Percentiles rank a stretch among this genome's conserved stretches.
phyloP scores from a whole-genome alignment of 805 yeast genomes.

The Ogataea siamensis region DNA sequence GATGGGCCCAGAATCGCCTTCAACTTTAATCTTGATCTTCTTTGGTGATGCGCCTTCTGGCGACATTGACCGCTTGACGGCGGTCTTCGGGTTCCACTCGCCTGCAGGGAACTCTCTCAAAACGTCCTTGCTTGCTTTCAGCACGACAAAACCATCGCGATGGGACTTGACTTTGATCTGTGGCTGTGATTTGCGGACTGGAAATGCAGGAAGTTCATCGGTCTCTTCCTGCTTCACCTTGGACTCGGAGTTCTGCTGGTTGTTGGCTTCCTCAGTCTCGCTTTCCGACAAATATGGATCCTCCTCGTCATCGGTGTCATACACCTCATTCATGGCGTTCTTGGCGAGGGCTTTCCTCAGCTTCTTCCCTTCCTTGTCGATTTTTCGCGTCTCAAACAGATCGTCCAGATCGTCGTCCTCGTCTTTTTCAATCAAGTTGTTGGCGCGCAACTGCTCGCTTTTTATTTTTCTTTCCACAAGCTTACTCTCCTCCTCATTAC shows the following conservation, averaged over 20 bases:
- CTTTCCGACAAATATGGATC: conserved; percentile 81
- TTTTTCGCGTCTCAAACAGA: conserved; percentile 62
- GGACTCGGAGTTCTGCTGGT: conserved; percentile 34
- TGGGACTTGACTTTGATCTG: conserved; percentile 42
- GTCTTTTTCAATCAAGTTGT: conserved; percentile 62
- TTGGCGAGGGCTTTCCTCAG: conserved; percentile 79
- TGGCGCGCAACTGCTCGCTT: conserved; percentile 80
- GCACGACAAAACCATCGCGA: conserved; percentile 51
- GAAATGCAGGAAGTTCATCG: conserved; percentile 18
- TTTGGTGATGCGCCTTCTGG: conserved; percentile 27
- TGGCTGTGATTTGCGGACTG: conserved; percentile 13
- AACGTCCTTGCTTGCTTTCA: conserved; percentile 62
- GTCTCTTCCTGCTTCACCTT: conserved; percentile 40
- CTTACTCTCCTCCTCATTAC: conserved; percentile 91
- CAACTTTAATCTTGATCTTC: conserved; percentile 29
- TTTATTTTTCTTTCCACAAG: conserved; percentile 82
- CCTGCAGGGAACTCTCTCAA: conserved; percentile 71
- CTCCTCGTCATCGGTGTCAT: conserved; percentile 72
- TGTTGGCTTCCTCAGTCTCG: conserved; percentile 55
- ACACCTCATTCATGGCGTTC: conserved; percentile 83
- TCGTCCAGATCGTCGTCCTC: conserved; percentile 70
- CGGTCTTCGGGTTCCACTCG: conserved; percentile 73
- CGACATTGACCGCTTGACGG: conserved; percentile 30
- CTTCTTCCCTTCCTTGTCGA: conserved; percentile 88
- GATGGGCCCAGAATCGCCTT: conserved; percentile 38